Evolutionary conservation across 169 alveolate species (phyloP), one percentile per base, ranked within the genome.

Genomic region (Plasmodium falciparum): DNA sequence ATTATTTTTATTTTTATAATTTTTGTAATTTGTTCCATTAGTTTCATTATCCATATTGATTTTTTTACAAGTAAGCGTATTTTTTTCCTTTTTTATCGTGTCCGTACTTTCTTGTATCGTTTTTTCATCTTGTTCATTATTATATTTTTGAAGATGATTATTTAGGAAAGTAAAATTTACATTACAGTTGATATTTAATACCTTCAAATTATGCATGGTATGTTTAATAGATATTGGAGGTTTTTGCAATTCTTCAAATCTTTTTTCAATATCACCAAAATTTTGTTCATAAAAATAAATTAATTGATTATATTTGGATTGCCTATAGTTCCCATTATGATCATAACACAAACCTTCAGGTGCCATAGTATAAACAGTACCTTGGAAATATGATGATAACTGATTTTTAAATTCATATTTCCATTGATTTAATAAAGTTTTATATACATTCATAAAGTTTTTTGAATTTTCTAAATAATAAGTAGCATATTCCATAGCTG

Each of bases 401-500:
- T 80, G 90, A 39, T 80, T 80, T 26, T 67, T 67, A 43, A 80
- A 69, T 62, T 80, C 74, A 39, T 80, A 62, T 22, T 80, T 80
- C 90, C 90, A 80, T 61, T 80, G 85, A 45, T 72, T 67, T 56
- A 80, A 39, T 17, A 61, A 47, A 8, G 52, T 54, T 69, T 69
- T 69, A 72, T 80, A 80, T 15, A 22, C 62, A 29, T 58, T 50
- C 39, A 73, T 67, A 43, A 13, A 43, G 22, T 61, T 62, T 69
- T 56, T 80, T 22, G 80, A 56, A 80, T 80, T 80, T 80, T 80
- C 90, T 24, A 80, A 47, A 61, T 69, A 66, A n/a, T 39, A 80
- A 17, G 90, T 80, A 17, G 90, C 90, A 69, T 80, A 80, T 80
- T 80, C 90, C 83, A 80, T 80, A 54, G 85, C 90, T 4, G 96